phyloP scores from a whole-genome alignment of 2,329 filamentous ascomycete genomes.

The Penicillium sp. region DNA sequence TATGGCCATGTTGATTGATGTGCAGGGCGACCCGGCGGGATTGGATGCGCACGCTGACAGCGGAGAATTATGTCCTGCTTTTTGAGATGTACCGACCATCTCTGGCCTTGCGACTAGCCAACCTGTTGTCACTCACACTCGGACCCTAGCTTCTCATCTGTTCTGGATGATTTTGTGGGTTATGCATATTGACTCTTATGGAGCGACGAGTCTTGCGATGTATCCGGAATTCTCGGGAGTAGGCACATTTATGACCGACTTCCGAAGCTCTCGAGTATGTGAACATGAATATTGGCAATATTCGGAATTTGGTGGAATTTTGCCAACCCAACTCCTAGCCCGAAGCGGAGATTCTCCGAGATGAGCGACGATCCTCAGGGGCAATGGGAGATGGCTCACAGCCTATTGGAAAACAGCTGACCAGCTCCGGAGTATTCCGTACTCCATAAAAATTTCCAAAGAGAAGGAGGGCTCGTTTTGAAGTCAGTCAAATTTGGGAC shows the following conservation, averaged over 20 bases:
- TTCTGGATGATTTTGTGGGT: neutral
- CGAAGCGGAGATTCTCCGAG: neutral
- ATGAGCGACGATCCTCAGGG: neutral
- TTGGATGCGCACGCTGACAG: conserved; percentile 14
- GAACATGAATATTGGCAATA: neutral
- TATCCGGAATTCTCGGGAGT: too few species aligned
- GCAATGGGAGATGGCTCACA: neutral
- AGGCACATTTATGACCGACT: too few species aligned
- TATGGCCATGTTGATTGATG: conserved; percentile 44
- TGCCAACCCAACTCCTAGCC: neutral
- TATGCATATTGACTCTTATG: too few species aligned
- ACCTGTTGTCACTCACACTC: neutral
- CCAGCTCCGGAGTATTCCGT: neutral
- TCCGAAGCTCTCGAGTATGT: neutral
- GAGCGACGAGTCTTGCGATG: too few species aligned
- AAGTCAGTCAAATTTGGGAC: neutral
- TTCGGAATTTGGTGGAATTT: neutral
- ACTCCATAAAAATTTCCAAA: neutral
- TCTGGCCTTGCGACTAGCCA: neutral
- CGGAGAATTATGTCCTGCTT: neutral
- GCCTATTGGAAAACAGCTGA: neutral
- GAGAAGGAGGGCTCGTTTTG: neutral
- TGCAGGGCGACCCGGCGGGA: conserved; percentile 23
- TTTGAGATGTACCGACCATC: neutral
- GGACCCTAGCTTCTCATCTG: neutral